Percentiles rank a stretch among this genome's conserved stretches.
These are phyloP conservation scores for Leavenworthia alabamica DNA, from an alignment of 345 rosid genomes.

Conservation along the genomic window DNA sequence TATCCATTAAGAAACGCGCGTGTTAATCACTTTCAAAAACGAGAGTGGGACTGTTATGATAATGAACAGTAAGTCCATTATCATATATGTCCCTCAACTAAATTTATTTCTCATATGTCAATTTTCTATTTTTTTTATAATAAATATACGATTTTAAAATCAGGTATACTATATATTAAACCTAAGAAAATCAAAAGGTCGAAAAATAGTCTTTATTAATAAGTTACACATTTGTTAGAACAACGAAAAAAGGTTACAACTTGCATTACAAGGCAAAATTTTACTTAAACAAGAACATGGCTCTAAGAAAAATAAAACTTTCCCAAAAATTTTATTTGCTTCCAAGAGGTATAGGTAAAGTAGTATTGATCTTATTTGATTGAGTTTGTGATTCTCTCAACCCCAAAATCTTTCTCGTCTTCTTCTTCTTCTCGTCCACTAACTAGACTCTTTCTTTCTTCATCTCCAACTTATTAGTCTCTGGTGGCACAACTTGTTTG, in stretches of 20 bases:
- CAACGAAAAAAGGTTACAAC: constrained; percentile 12
- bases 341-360: constrained; percentile 29
- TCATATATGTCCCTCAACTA: too few species aligned
- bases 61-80: too few species aligned
- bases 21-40: background rate
- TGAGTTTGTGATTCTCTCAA: constrained; percentile 26
- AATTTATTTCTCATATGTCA: too few species aligned
- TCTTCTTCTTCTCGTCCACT: constrained; percentile 12
- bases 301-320: background rate
- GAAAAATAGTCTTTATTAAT: constrained; percentile 9
- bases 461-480: constrained; percentile 12
- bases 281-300: constrained; percentile 13
- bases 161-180: too few species aligned
- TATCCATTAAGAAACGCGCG: background rate
- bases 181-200: background rate
- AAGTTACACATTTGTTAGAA: constrained; percentile 25
- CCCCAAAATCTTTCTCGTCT: constrained; percentile 23
- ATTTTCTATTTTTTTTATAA: too few species aligned
- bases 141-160: too few species aligned
- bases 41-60: background rate
- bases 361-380: constrained; percentile 22
- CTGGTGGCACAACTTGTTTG: constrained; percentile 38
- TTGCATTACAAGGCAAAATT: constrained; percentile 8
- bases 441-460: constrained; percentile 18
- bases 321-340: constrained; percentile 16